A percentile compares a stretch with the other conserved stretches of the same genome.
These are phyloP conservation scores for Nakaseomyces uthaithaninus DNA, from an alignment of 1,139 yeast species.

Conservation along the genomic window DNA sequence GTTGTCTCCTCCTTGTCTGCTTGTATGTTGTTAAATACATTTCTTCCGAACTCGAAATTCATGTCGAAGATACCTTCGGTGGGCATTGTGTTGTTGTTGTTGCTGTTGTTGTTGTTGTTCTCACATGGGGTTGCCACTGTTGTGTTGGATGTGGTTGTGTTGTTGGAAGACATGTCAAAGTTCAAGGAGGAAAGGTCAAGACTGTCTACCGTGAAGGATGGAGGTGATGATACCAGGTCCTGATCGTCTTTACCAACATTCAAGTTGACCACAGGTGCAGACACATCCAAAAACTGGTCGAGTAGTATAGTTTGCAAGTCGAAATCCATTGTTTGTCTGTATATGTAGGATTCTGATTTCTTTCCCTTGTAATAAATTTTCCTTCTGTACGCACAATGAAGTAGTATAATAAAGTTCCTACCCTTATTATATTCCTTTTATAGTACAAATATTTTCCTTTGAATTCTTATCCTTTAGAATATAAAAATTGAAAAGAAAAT, in stretches of 20 bases:
- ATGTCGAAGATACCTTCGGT: constrained; percentile 10
- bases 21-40: constrained; percentile 2
- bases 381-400: no score
- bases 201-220: background rate
- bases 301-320: constrained; percentile 4
- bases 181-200: background rate
- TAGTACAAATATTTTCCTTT: no score
- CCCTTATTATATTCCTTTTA: no score
- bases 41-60: constrained; percentile 9
- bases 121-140: constrained; percentile 2
- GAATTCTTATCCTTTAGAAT: no score
- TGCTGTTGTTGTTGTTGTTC: background rate
- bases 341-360: no score
- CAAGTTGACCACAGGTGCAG: constrained; percentile 3
- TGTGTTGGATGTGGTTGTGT: constrained; percentile 3
- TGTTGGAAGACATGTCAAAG: constrained; percentile 4
- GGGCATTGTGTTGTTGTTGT: background rate
- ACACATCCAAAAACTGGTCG: constrained; percentile 2
- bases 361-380: no score
- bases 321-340: constrained; percentile 1
- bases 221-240: constrained; percentile 2
- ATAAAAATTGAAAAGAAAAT: no score
- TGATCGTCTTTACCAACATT: background rate
- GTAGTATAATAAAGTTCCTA: no score
- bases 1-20: constrained; percentile 1